Conservation (phyloP, 192 early-diverging fungal species). For the Phlyctochytrium planicorne region DNA sequence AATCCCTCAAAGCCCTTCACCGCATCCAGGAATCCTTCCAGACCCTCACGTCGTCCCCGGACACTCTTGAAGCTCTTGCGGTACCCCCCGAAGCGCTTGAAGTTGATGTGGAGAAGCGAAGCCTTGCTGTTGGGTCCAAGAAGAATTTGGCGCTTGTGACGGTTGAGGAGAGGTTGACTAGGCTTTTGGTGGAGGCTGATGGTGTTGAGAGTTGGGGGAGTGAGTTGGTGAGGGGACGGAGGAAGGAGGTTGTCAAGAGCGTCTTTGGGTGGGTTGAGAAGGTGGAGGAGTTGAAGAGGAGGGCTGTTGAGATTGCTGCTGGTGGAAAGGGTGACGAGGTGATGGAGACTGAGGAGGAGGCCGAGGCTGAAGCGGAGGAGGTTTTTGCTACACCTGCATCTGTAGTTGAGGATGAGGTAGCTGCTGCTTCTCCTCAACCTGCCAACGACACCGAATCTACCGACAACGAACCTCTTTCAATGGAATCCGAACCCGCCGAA, state of each 20-base stretch:
- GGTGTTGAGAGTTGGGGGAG: constrained; percentile 1
- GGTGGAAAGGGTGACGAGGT: not conserved
- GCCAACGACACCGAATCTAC: too few relatives aligned
- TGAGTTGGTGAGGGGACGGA: not conserved
- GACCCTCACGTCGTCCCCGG: not conserved
- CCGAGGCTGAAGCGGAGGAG: not conserved
- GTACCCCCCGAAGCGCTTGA: not conserved
- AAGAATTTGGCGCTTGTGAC: not conserved
- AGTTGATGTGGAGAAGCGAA: not conserved
- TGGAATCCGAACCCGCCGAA: too few relatives aligned
- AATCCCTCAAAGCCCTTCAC: not conserved
- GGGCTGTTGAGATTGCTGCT: not conserved
- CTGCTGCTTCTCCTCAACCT: too few relatives aligned
- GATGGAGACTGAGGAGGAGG: not conserved
- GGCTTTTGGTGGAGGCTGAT: not conserved
- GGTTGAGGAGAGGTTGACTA: not conserved
- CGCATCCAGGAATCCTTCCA: not conserved
- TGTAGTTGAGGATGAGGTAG: not conserved
- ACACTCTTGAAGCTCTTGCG: not conserved
- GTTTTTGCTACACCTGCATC: not conserved
- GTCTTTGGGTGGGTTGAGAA: not conserved
- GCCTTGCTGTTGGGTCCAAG: not conserved
- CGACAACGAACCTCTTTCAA: too few relatives aligned
- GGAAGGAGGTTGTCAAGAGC: not conserved
- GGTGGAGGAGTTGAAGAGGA: constrained; percentile 5